Base-by-base conservation (phyloP, 2,329 filamentous ascomycete species). In the Fusarium sororula region DNA sequence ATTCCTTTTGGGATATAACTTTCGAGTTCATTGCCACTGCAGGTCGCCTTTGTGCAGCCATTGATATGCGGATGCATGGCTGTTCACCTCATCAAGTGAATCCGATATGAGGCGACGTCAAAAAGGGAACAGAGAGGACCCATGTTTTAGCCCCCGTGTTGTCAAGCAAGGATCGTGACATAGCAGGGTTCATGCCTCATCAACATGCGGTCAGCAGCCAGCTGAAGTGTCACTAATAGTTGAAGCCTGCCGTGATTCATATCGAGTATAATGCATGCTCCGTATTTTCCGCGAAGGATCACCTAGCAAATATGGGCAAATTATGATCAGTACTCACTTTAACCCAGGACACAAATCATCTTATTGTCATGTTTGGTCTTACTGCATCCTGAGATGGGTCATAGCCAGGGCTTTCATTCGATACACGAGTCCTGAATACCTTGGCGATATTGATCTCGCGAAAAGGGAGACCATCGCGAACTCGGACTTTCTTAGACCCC, bases 181-280 rank as follows among this genome's bases (percentile, higher is more conserved):
- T n/a, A 57, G 41, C 54, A 58, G n/a, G 65, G 48, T 63, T 75
- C 60, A 72, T 63, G 72, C 68, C 56, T 61, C 54, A 56, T 53
- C 67, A 74, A 70, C 38, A 73, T 75, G 61, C 72, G 63, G 72
- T 75, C 72, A 74, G 54, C 66, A 63, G 13, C 32, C 35, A 68
- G 66, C 59, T 74, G 60, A 75, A 66, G 26, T 38, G 47, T 50
- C 39, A 59, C 28, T 61, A 44, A 45, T 26, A 22, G 20, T 30
- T 53, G 30, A 53, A 69, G 30, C 18, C 50, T 47, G 30, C 11
- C 26, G 24, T 44, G 26, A 35, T 69, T 66, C 65, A 68, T 63
- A 45, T 54, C 37, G 28, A 38, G 15, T 30, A 14, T 18, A 55
- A 55, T 41, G 24, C 51, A n/a, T 13, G 14, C 20, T 54, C 24